phyloP scores from a whole-genome alignment of 768 basidiomycete species.

The Coprinellus micaceus region DNA sequence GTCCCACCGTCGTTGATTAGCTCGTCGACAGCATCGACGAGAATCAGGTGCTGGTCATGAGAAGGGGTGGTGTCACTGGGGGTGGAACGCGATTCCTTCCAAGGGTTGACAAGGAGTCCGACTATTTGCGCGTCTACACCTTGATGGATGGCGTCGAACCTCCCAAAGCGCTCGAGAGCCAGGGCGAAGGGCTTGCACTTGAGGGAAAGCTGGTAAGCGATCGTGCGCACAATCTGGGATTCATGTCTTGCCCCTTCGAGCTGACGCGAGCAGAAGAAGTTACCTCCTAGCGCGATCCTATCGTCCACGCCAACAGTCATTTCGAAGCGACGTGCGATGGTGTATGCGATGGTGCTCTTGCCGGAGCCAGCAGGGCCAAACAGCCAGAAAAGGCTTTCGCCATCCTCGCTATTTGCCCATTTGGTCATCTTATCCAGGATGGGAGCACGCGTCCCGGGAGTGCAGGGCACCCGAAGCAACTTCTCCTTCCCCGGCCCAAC shows the following conservation, averaged over 20 bases:
- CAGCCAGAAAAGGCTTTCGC: constrained; percentile 18
- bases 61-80: background rate
- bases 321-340: background rate
- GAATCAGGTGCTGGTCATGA: background rate
- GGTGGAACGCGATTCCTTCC: background rate
- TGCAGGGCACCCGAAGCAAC: constrained; percentile 19
- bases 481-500: constrained; percentile 7
- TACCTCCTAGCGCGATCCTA: background rate
- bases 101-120: background rate
- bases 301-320: background rate
- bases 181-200: background rate
- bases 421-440: constrained; percentile 17
- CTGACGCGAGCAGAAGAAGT: constrained; percentile 8
- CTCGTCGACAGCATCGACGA: constrained; percentile 3
- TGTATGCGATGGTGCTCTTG: constrained; percentile 1
- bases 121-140: background rate
- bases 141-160: background rate
- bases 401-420: constrained; percentile 23
- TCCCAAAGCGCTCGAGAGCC: background rate
- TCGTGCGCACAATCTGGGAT: background rate
- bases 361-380: constrained; percentile 17
- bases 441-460: constrained; percentile 22
- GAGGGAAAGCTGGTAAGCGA: constrained; percentile 3
- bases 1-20: background rate
- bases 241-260: background rate